Conservation (phyloP, 2,329 filamentous ascomycete genomes). For the Exophiala xenobiotica region DNA sequence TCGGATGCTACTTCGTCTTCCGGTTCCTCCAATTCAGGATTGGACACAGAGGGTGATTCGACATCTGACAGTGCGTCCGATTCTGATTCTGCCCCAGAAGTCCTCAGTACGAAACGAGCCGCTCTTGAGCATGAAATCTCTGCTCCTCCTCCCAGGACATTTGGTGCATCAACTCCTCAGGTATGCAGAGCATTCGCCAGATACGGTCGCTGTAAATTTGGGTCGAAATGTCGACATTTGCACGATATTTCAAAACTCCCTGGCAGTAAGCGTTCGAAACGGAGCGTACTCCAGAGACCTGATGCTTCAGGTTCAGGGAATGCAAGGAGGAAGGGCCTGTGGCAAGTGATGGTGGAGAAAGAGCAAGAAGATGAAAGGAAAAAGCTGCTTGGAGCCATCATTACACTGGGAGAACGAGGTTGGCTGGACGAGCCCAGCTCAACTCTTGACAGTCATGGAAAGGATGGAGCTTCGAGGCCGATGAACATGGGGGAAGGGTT, state of each 20-base stretch:
- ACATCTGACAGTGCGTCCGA: neutral
- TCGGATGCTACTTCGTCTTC: slow-evolving; percentile 22
- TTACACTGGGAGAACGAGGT: slow-evolving; percentile 43
- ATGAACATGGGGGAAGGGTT: too few species aligned
- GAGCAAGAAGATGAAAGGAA: slow-evolving; percentile 45
- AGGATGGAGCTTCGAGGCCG: neutral
- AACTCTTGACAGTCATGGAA: neutral
- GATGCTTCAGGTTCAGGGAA: neutral
- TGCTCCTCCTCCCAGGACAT: slow-evolving; percentile 37
- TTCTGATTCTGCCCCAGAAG: slow-evolving; percentile 38
- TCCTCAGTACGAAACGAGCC: slow-evolving; percentile 41
- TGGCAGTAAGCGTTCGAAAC: neutral
- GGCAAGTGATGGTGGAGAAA: slow-evolving; percentile 45
- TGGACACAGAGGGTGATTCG: slow-evolving; percentile 19
- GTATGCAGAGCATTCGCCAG: slow-evolving; percentile 44
- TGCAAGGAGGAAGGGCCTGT: slow-evolving; percentile 40
- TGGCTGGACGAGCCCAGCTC: slow-evolving; percentile 33
- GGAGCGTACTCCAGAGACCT: neutral
- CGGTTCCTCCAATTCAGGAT: slow-evolving; percentile 6
- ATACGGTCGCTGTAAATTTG: slow-evolving; percentile 43
- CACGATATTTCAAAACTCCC: slow-evolving; percentile 37
- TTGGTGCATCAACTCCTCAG: slow-evolving; percentile 28
- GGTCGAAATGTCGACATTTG: slow-evolving; percentile 43
- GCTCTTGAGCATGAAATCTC: slow-evolving; percentile 39
- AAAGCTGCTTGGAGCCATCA: slow-evolving; percentile 44